Conservation (phyloP, 164 flowering plant species). For the Annona cherimola region DNA sequence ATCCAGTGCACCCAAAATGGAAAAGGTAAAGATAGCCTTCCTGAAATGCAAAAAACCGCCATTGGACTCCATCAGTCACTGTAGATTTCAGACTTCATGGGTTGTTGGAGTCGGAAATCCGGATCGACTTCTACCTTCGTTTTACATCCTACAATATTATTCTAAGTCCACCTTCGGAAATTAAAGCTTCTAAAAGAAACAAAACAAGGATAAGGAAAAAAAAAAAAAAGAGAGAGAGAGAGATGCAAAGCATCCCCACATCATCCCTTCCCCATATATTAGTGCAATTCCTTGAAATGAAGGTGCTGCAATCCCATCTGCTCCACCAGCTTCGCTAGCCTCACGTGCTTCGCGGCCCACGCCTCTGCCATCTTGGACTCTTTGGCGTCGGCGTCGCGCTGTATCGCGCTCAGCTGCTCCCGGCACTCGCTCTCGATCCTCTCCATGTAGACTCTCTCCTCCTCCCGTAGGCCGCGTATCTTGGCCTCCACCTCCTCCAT, state of each 20-base stretch:
- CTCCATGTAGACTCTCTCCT: conserved; percentile 20
- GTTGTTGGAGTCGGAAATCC: background rate
- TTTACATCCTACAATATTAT: background rate
- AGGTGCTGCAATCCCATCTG: conserved; percentile 21
- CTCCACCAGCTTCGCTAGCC: conserved; percentile 27
- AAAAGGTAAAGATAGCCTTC: too few relatives aligned
- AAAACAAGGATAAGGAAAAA: background rate
- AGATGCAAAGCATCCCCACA: background rate
- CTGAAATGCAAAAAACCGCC: too few relatives aligned
- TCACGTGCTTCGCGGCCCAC: conserved; percentile 29
- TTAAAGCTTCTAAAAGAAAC: background rate
- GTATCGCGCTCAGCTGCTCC: conserved; percentile 24
- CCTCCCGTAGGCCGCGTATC: conserved; percentile 31
- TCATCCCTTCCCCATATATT: background rate
- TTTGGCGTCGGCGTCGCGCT: conserved; percentile 33
- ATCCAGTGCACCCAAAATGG: too few relatives aligned
- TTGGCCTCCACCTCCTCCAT: conserved; percentile 37
- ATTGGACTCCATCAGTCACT: too few relatives aligned
- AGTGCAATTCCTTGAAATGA: conserved; percentile 13
- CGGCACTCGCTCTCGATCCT: conserved; percentile 27
- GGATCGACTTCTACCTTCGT: background rate
- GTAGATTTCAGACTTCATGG: too few relatives aligned
- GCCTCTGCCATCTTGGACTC: conserved; percentile 31
- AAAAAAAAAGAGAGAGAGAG: background rate
- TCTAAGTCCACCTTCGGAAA: background rate